Base-by-base conservation (phyloP, 2,329 filamentous ascomycete genomes). In the Penicillium thymicola region DNA sequence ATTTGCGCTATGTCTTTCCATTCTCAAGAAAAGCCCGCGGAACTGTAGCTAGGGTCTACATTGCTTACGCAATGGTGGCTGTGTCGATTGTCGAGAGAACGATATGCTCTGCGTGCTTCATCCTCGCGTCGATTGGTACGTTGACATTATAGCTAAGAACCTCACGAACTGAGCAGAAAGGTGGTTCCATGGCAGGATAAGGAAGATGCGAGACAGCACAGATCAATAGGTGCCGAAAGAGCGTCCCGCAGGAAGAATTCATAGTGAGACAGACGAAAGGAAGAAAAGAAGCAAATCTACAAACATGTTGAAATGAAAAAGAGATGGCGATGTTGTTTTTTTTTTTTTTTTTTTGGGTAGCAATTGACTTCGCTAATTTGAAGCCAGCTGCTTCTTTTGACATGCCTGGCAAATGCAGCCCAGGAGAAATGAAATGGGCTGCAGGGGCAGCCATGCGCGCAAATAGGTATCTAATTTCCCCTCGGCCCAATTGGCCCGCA, bases 391-490 rank as follows among this genome's bases (percentile, higher is more conserved):
- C 27, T 28, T 25, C 21, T 25, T 38, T 37, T 30, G n/a, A 23
- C 43, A 34, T 23, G 32, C 5, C 32, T 53, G 42, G 34, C 30
- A 23, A n/a, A 42, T 27, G 37, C 14, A 21, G 40, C 6, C 46
- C 21, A 38, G 30, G 38, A 55, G 23, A 54, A 36, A 14, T 46
- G 41, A 43, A 53, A 55, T 27, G 32, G 37, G 40, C 23, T 38
- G 52, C 25, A 25, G 38, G 25, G 11, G 45, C 51, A 54, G 47
- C 48, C 40, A 46, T 55, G 54, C 48, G 59, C 54, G 56, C 57
- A 43, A 64, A 59, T 58, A 71, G 70, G 70, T 72, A 72, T 72
- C 69, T 71, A 69, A 64, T 67, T 63, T 63, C 60, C 54, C 51
- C 59, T 63, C 58, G 46, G 5, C 21, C 41, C 41, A 27, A 11